Conservation (phyloP, 2,329 filamentous ascomycete species). For the Aspergillus versicolor region DNA sequence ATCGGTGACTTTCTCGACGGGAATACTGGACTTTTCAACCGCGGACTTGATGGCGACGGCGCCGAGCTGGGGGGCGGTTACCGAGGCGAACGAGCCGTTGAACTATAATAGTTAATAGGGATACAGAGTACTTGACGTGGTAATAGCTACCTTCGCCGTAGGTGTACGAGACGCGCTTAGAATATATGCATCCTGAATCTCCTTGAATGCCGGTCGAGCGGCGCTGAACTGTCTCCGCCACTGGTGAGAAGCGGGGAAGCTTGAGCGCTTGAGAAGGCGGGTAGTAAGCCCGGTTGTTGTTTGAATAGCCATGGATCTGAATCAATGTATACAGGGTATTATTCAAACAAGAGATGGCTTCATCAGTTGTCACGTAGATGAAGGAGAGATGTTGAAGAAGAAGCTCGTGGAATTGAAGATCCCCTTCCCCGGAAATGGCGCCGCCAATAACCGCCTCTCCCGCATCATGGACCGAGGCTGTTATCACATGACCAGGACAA, state of each 20-base stretch:
- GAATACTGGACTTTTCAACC: constrained; percentile 79
- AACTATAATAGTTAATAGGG: constrained; percentile 59
- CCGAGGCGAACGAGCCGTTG: constrained; percentile 83
- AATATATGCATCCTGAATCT: constrained; percentile 91
- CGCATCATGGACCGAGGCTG: constrained; percentile 7
- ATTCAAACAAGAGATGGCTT: not conserved
- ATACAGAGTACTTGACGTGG: not conserved
- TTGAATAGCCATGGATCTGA: constrained; percentile 1
- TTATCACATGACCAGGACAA: constrained; percentile 5
- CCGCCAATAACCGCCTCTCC: constrained; percentile 13
- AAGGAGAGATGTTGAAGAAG: not conserved
- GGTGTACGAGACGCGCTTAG: constrained; percentile 86
- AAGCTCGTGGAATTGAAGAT: not conserved
- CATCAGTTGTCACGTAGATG: not conserved
- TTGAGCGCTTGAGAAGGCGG: constrained; percentile 27
- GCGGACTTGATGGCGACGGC: constrained; percentile 91
- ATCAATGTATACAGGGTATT: not conserved
- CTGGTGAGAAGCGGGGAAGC: constrained; percentile 46
- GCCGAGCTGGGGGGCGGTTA: constrained; percentile 84
- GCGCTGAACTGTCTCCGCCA: constrained; percentile 54
- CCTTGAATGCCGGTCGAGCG: constrained; percentile 52
- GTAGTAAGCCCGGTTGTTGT: constrained; percentile 9
- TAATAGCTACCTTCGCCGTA: constrained; percentile 69
- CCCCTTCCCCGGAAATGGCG: constrained; percentile 9
- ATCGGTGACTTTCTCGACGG: constrained; percentile 76